Percentiles rank a stretch among this genome's conserved stretches.
Evolutionary conservation across 306 rosid genomes (phyloP).

Genomic region (Castanea crenata): DNA sequence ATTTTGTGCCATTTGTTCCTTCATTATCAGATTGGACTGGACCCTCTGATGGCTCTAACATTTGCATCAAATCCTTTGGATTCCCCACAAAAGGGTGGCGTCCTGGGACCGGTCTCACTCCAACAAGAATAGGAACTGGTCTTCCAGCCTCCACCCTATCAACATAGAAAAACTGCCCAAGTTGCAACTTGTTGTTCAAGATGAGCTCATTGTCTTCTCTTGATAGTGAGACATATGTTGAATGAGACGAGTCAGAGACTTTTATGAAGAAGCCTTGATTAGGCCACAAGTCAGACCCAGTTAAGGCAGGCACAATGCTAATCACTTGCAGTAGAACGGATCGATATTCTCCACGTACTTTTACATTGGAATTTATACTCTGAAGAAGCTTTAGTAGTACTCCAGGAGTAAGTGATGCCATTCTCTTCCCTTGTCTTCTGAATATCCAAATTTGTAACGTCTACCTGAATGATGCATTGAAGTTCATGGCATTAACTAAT

Average conservation of each 20-base stretch:
- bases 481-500: constrained; percentile 3
- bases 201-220: constrained; percentile 80
- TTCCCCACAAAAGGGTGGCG: constrained; percentile 79
- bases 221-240: constrained; percentile 78
- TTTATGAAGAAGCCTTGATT: constrained; percentile 84
- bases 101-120: constrained; percentile 74
- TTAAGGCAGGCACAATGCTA: constrained; percentile 82
- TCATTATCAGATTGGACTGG: constrained; percentile 28
- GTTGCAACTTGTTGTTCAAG: constrained; percentile 79
- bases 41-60: constrained; percentile 61
- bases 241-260: constrained; percentile 90
- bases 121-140: constrained; percentile 77
- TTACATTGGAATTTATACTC: constrained; percentile 61
- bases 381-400: constrained; percentile 84
- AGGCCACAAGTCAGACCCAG: constrained; percentile 91
- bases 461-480: constrained; percentile 20
- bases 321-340: constrained; percentile 84
- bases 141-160: constrained; percentile 61
- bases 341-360: constrained; percentile 79
- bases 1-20: constrained; percentile 32
- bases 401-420: constrained; percentile 91
- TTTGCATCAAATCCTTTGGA: constrained; percentile 93
- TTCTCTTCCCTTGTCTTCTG: constrained; percentile 24
- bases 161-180: constrained; percentile 88
- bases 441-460: constrained; percentile 9